Percentiles rank a stretch among this genome's conserved stretches.
phyloP scores from a whole-genome alignment of 225 moss, liverwort and hornwort genomes.

The Neckera pumila region DNA sequence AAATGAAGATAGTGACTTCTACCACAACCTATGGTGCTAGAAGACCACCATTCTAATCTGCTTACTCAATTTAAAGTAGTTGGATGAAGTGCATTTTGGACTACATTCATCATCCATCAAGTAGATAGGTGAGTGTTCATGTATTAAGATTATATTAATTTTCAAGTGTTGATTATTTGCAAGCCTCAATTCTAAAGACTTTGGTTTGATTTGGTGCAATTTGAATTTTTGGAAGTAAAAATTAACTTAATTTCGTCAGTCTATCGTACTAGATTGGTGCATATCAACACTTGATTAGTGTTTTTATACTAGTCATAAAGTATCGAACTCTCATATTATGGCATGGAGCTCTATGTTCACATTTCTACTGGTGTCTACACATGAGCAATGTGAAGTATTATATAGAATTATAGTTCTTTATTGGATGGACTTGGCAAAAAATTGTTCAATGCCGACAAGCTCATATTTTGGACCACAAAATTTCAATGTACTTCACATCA shows the following conservation, averaged over 20 bases:
- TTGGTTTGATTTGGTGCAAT: background rate
- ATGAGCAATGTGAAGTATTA: background rate
- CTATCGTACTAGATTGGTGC: background rate
- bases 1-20: background rate
- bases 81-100: background rate
- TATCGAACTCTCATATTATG: background rate
- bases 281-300: rapidly evolving
- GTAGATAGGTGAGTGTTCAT: background rate
- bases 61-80: background rate
- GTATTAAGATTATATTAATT: background rate
- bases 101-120: rapidly evolving
- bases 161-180: background rate
- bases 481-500: no score
- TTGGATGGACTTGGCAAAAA: background rate
- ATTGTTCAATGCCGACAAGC: background rate
- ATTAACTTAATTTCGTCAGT: background rate
- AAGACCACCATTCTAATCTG: background rate
- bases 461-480: background rate
- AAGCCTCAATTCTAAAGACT: rapidly evolving
- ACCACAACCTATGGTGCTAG: rapidly evolving
- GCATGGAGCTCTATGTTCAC: rapidly evolving
- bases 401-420: background rate
- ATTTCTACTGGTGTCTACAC: background rate
- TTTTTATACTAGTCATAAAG: background rate
- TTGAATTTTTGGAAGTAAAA: background rate